Evolutionary conservation across 495 filamentous ascomycete genomes (phyloP).

Genomic region (Neurospora sp.): DNA sequence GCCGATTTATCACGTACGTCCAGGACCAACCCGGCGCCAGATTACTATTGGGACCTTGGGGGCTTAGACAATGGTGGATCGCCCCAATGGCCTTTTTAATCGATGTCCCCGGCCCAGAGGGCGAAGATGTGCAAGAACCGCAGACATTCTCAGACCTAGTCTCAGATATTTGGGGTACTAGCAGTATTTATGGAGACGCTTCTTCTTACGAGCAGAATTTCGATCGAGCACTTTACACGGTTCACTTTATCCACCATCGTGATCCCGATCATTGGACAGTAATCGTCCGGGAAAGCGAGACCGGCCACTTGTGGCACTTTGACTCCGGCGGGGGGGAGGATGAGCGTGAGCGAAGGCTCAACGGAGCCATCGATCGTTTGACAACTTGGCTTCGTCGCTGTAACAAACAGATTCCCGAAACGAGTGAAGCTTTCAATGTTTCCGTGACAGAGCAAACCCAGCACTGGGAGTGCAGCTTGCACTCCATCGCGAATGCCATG

Average conservation of each 20-base stretch:
- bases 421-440: neutral
- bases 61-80: conserved; percentile 1
- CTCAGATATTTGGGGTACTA: neutral
- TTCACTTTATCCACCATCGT: neutral
- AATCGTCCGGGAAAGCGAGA: neutral
- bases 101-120: neutral
- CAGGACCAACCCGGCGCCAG: neutral
- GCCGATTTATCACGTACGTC: neutral
- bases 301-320: conserved; percentile 1
- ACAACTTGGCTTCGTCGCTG: neutral
- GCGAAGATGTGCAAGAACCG: neutral
- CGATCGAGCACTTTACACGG: neutral
- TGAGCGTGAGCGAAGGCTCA: neutral
- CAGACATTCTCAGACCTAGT: neutral
- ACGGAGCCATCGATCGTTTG: neutral
- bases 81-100: neutral
- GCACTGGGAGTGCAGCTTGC: conserved; percentile 8
- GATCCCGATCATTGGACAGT: neutral
- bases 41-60: neutral
- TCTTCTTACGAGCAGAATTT: neutral
- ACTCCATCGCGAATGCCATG: conserved; percentile 9
- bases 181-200: too few relatives aligned
- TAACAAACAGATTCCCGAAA: neutral
- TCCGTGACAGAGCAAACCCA: neutral
- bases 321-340: neutral